A percentile compares a stretch with the other conserved stretches of the same genome.
These are phyloP conservation scores for Thalassia testudinum DNA, from an alignment of 116 monocot genomes.

Conservation along the genomic window DNA sequence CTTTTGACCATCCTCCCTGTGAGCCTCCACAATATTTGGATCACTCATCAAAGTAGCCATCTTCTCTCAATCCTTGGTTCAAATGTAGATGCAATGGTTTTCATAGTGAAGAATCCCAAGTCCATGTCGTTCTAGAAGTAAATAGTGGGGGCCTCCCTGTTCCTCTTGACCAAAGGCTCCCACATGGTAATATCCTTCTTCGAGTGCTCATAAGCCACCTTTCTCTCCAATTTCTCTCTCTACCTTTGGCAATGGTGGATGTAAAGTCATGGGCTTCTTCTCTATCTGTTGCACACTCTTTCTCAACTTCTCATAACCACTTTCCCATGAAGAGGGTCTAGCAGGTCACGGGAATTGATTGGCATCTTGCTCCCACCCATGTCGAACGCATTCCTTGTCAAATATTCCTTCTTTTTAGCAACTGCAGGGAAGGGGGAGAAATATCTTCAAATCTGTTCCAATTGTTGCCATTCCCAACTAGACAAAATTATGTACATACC, in stretches of 20 bases:
- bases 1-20: slow-evolving; percentile 65
- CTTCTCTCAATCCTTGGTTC: slow-evolving; percentile 77
- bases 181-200: slow-evolving; percentile 91
- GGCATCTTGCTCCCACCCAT: neutral
- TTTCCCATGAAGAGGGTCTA: slow-evolving; percentile 62
- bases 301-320: slow-evolving; percentile 54
- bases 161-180: slow-evolving; percentile 87
- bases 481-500: too few relatives aligned
- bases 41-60: slow-evolving; percentile 49
- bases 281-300: slow-evolving; percentile 57
- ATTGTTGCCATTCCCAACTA: too few relatives aligned
- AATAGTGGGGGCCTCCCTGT: slow-evolving; percentile 69
- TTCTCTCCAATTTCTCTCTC: slow-evolving; percentile 74
- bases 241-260: slow-evolving; percentile 58
- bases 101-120: slow-evolving; percentile 57
- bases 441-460: too few relatives aligned
- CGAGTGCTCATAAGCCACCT: slow-evolving; percentile 52
- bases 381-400: too few relatives aligned
- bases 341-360: slow-evolving; percentile 62
- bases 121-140: slow-evolving; percentile 63
- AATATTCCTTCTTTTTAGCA: too few relatives aligned
- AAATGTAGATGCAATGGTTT: slow-evolving; percentile 65
- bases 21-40: slow-evolving; percentile 55
- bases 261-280: slow-evolving; percentile 40
- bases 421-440: too few relatives aligned